Base-by-base conservation (phyloP, 495 filamentous ascomycete genomes). In the Aspergillus panamensis region DNA sequence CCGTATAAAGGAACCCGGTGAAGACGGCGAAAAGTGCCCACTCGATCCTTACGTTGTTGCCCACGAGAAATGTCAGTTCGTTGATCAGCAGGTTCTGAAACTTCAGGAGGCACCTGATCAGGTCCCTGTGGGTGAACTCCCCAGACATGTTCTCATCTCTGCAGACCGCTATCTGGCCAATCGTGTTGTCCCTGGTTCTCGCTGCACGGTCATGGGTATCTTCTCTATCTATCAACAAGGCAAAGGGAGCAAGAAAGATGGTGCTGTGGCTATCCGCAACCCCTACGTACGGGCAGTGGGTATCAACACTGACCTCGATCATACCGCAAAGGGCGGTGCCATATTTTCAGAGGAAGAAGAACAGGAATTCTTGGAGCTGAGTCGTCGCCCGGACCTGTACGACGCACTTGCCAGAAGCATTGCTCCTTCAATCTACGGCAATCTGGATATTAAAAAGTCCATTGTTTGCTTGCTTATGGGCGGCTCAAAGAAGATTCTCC, bases 41-140 rank as follows among this genome's bases (percentile, higher is more conserved):
- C 76, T 97, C 61, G 94, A 99, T 66, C 95, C 95, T 6, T 99
- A 96, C 68, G 92, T 93, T 59, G 87, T 99, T 32, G 79, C 93
- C 8, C 95, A 99, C 69, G 95, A 97, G 71, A 92, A 89, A 66
- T 95, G 89, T 58, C 84, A 87, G 59, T 99, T 99, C 69, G 92
- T 97, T 66, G 95, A 99, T 66, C 95, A 97, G 64, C 95, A 99
- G 68, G 90, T 97, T 45, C 86, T 99, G 64, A 99, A 99, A 73
- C 84, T 99, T 8, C 95, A 99, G 70, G 95, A 99, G 73, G 95
- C 95, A 12, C 95, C 95, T 6, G 95, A 99, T 67, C 92, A 97
- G 68, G 94, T 99, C 0, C 95, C 95, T 1, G 95, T 99, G 1
- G 95, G 95, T 70, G 95, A 99, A 71, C 78, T 99, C 25, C 95